Evolutionary conservation across 2,329 filamentous ascomycete species (phyloP).

Genomic region (Beauveria asiatica): DNA sequence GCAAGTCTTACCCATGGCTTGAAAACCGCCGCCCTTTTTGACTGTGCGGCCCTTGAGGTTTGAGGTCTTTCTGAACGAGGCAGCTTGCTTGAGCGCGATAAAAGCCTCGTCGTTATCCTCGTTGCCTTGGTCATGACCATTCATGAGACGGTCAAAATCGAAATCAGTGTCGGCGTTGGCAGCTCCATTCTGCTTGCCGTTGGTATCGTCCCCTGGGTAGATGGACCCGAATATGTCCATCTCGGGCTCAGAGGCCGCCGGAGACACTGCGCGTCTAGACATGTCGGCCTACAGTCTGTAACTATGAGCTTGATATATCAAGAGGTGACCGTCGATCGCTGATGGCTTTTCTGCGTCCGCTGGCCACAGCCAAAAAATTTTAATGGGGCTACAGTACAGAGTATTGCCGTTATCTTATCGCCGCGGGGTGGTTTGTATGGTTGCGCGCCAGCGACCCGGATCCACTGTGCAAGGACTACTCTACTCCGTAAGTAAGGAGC

Average conservation of each 20-base stretch:
- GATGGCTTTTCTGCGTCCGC: background rate
- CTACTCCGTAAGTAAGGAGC: no score
- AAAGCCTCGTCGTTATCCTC: constrained; percentile 76
- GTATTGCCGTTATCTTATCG: constrained; percentile 31
- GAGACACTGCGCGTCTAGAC: constrained; percentile 67
- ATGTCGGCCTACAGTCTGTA: constrained; percentile 35
- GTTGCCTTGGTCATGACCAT: constrained; percentile 35
- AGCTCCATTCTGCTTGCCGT: constrained; percentile 28
- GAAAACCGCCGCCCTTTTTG: constrained; percentile 95
- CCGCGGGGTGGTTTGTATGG: constrained; percentile 23
- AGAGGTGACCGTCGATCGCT: background rate
- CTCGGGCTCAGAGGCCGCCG: constrained; percentile 79
- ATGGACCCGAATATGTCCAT: constrained; percentile 80
- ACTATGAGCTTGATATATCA: background rate
- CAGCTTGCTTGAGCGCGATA: constrained; percentile 79
- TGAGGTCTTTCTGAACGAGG: constrained; percentile 75
- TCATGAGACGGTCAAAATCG: constrained; percentile 54
- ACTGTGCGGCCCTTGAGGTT: constrained; percentile 77
- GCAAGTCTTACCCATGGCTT: constrained; percentile 64
- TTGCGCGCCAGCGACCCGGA: no score
- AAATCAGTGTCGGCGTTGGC: constrained; percentile 35
- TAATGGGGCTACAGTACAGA: constrained; percentile 14
- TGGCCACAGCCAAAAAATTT: constrained; percentile 24
- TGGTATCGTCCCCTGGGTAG: constrained; percentile 53
- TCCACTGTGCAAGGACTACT: no score